Percentiles rank a stretch among this genome's conserved stretches.
These are phyloP conservation scores for Santalum album DNA, from an alignment of 164 flowering plant genomes.

Conservation along the genomic window DNA sequence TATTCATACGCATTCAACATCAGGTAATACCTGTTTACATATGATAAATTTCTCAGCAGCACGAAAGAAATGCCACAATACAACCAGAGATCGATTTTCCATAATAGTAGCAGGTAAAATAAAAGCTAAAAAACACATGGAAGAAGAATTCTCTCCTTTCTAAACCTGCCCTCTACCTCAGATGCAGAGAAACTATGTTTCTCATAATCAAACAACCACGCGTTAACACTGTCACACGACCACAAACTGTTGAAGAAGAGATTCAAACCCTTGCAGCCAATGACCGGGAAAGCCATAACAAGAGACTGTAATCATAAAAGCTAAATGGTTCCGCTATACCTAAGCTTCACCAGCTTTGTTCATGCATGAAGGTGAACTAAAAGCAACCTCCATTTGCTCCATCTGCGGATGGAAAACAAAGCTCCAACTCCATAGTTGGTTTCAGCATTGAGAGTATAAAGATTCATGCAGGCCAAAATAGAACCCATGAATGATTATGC, in stretches of 20 bases:
- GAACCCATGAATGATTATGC: constrained; percentile 52
- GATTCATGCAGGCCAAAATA: constrained; percentile 28
- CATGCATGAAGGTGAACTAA: constrained; percentile 31
- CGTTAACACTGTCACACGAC: constrained; percentile 2
- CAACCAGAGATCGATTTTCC: background rate
- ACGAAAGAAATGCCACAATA: background rate
- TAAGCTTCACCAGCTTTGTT: constrained; percentile 30
- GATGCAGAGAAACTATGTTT: background rate
- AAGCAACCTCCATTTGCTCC: constrained; percentile 46
- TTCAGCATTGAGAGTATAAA: constrained; percentile 44
- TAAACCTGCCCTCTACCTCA: background rate
- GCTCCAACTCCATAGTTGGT: constrained; percentile 48
- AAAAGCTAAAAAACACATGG: background rate
- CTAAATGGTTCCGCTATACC: constrained; percentile 27
- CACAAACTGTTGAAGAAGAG: constrained; percentile 10
- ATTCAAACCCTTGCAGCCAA: constrained; percentile 10
- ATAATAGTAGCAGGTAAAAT: background rate
- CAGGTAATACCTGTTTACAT: too few relatives aligned
- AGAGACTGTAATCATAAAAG: constrained; percentile 20
- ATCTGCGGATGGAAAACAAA: constrained; percentile 27
- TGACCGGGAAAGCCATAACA: constrained; percentile 10
- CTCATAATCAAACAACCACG: background rate
- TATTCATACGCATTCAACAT: too few relatives aligned
- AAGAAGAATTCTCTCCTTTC: background rate
- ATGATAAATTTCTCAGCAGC: too few relatives aligned